These are phyloP conservation scores for Blastobotrys apis DNA, from an alignment of 1,139 yeast species.

Conservation along the genomic window DNA sequence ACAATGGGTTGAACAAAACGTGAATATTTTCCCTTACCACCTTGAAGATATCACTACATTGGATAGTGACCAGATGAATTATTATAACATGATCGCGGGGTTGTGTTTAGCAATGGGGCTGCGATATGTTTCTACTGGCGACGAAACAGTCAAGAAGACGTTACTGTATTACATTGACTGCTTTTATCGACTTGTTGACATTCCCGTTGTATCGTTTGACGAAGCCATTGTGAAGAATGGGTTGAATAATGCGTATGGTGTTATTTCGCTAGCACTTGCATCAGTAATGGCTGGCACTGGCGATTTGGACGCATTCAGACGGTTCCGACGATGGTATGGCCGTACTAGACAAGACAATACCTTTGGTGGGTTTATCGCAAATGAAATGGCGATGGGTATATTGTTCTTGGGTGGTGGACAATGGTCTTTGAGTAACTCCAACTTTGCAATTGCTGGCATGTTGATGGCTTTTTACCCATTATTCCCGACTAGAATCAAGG, in stretches of 20 bases:
- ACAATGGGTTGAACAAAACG: constrained; percentile 58
- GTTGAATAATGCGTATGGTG: constrained; percentile 54
- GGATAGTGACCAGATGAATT: constrained; percentile 62
- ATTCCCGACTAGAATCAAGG: constrained; percentile 45
- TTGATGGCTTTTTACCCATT: constrained; percentile 73
- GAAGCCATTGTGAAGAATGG: constrained; percentile 55
- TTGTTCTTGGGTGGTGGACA: constrained; percentile 91
- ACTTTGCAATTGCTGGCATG: constrained; percentile 68
- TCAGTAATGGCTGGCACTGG: constrained; percentile 91
- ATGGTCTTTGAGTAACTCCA: constrained; percentile 64
- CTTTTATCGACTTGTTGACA: constrained; percentile 50
- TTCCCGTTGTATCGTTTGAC: constrained; percentile 49
- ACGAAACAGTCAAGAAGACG: constrained; percentile 51
- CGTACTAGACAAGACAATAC: constrained; percentile 46
- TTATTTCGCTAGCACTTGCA: constrained; percentile 60
- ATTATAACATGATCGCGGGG: constrained; percentile 71
- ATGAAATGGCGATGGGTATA: constrained; percentile 81
- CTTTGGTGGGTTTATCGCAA: constrained; percentile 74
- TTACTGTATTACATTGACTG: constrained; percentile 61
- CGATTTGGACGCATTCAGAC: constrained; percentile 69
- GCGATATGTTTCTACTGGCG: constrained; percentile 68
- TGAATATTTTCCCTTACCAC: constrained; percentile 24
- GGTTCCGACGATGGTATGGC: constrained; percentile 67
- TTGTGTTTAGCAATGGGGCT: constrained; percentile 70
- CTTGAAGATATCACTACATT: constrained; percentile 31